Percentiles rank a stretch among this genome's conserved stretches.
Evolutionary conservation across 2,329 filamentous ascomycete species (phyloP).

Genomic region (Neofusicoccum kwambonambiense): DNA sequence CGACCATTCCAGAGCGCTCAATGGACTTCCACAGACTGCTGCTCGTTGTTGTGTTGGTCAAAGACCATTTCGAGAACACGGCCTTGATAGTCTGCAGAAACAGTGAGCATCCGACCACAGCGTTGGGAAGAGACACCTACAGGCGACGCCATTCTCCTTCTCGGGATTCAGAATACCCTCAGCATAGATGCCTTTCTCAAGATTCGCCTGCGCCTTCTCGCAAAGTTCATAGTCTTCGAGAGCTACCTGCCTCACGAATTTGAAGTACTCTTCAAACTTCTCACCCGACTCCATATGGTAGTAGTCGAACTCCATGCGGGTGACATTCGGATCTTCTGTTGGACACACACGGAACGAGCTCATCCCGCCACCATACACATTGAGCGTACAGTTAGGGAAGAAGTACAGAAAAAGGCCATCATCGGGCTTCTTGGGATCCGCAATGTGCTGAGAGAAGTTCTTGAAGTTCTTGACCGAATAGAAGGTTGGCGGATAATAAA

Average conservation of each 20-base stretch:
- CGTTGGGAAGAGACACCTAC: constrained; percentile 33
- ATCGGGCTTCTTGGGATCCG: constrained; percentile 52
- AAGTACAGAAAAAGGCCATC: constrained; percentile 59
- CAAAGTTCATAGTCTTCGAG: constrained; percentile 59
- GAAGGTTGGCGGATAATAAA: constrained; percentile 56
- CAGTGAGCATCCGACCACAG: constrained; percentile 20
- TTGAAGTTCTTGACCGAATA: constrained; percentile 55
- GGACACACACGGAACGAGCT: constrained; percentile 57
- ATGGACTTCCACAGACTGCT: constrained; percentile 11
- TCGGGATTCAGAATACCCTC: constrained; percentile 56
- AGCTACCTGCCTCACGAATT: constrained; percentile 57
- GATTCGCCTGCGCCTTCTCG: constrained; percentile 55
- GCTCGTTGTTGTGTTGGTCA: constrained; percentile 43
- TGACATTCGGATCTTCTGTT: constrained; percentile 48
- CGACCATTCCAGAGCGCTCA: not conserved
- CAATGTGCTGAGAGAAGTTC: constrained; percentile 58
- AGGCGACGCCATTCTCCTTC: constrained; percentile 56
- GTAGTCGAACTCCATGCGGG: constrained; percentile 60
- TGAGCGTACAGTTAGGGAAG: constrained; percentile 57
- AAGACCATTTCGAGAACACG: constrained; percentile 47
- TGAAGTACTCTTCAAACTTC: constrained; percentile 58
- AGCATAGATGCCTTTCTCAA: constrained; percentile 54
- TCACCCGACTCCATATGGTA: constrained; percentile 52
- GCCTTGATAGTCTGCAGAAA: constrained; percentile 44
- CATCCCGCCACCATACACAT: constrained; percentile 60